Evolutionary conservation across 805 yeast species (phyloP), one percentile per base, ranked within the genome.

Genomic region (Tetrapisispora nanseiensis): DNA sequence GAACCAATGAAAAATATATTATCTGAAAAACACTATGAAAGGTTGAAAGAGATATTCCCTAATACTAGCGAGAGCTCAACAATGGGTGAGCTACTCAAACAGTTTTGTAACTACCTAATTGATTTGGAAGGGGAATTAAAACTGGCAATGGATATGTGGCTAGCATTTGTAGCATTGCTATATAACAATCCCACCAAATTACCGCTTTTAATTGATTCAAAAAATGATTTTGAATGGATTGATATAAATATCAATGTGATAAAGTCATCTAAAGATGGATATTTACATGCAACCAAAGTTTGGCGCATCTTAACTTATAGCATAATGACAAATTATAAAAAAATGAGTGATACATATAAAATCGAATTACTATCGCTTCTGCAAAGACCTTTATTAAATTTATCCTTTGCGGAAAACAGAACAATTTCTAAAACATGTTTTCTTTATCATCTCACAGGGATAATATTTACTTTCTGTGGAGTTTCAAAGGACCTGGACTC

Each of bases 61-160:
- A 36, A 23, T 23, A 16, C 18, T 4, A 12, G 23, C 20, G 20
- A 31, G 15, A 35, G 30, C 15, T 21, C 33, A 32, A 49, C 57
- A 7, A 30, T 58, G 11, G 54, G 55, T 12, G 40, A 45, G 9
- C 38, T 54, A 6, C 24, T 59, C 9, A 35, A 51, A 24, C 30
- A 32, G 20, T 49, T 56, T 33, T 43, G 57, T 2, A 47, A 36
- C 21, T 28, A 45, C 19, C 31, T 52, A 18, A 43, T 56, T 9
- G 16, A 43, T 2, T 42, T 27, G 9, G 50, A 49, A 33, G 40
- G 47, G 11, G 58, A 55, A 24, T 47, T 42, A 19, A 60, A 57
- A 40, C 33, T 54, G 3, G 57, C 59, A 4, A 48, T 51, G 47
- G 63, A 59, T 41, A 40, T 57, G 30, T 60, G 65, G 65, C 26